These are phyloP conservation scores for Puccinia coronata DNA, from an alignment of 1,284 basidiomycete genomes.

Conservation along the genomic window DNA sequence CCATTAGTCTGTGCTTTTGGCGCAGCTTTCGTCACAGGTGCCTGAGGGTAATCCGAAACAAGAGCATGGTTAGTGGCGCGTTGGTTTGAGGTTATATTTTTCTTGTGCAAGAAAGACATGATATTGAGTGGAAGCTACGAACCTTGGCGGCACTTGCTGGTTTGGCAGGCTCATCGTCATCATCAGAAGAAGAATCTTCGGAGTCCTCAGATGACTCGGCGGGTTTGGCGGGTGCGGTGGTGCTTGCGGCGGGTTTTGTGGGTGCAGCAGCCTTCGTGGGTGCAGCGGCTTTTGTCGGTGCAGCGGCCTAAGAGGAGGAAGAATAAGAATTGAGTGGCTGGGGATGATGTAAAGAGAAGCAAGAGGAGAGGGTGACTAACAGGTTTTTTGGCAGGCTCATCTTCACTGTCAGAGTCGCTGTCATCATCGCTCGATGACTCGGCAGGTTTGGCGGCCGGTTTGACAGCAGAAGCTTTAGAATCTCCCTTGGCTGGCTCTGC, in stretches of 20 bases:
- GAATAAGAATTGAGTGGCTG: background rate
- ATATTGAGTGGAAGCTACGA: background rate
- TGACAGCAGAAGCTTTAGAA: conserved; percentile 29
- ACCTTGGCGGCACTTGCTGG: conserved; percentile 8
- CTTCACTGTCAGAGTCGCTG: conserved; percentile 30
- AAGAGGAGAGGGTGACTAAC: background rate
- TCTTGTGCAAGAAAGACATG: background rate
- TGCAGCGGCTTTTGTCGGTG: background rate
- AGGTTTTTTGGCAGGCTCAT: background rate
- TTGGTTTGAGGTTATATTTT: too few relatives aligned
- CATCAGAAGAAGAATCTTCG: conserved; percentile 36
- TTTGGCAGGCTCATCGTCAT: conserved; percentile 1
- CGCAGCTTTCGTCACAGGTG: background rate
- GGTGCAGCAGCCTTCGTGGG: background rate
- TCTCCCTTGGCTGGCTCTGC: conserved; percentile 17
- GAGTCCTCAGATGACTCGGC: conserved; percentile 33
- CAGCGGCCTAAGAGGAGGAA: background rate
- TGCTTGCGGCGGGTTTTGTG: background rate
- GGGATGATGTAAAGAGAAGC: background rate
- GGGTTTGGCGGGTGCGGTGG: background rate
- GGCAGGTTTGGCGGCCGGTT: background rate
- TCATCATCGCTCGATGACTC: conserved; percentile 2
- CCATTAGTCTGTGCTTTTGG: conserved; percentile 21
- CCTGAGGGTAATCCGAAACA: background rate
- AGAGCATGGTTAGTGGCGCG: background rate